Conservation (phyloP, 495 filamentous ascomycete genomes). For the Annulohypoxylon moriforme region DNA sequence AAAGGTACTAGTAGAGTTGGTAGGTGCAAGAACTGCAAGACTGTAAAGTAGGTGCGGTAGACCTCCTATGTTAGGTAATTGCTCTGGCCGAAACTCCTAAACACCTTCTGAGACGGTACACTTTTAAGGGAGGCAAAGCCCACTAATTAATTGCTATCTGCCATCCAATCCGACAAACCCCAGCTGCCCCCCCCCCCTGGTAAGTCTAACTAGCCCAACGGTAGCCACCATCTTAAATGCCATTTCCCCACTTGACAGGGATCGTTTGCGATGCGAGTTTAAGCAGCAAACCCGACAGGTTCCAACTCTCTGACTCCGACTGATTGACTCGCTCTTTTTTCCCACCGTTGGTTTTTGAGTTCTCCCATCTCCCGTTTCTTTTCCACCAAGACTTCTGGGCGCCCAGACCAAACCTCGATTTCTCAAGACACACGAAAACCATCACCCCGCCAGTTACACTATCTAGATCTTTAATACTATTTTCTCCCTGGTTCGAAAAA, state of each 20-base stretch:
- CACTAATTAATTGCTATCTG: slow-evolving; percentile 32
- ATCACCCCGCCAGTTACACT: slow-evolving; percentile 11
- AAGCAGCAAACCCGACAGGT: slow-evolving; percentile 10
- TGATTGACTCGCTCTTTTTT: slow-evolving; percentile 17
- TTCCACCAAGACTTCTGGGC: slow-evolving; percentile 47
- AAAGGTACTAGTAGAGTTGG: no score
- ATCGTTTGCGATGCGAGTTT: slow-evolving; percentile 23
- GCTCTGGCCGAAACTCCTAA: slow-evolving; percentile 21
- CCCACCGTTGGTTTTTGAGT: slow-evolving; percentile 36
- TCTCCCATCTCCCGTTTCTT: slow-evolving; percentile 43
- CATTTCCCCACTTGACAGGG: slow-evolving; percentile 38
- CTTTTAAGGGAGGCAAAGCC: slow-evolving; percentile 22
- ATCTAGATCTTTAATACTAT: slow-evolving; percentile 16
- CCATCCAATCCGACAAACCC: slow-evolving; percentile 1
- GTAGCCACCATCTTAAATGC: slow-evolving; percentile 17
- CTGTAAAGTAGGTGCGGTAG: neutral
- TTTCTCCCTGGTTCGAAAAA: neutral
- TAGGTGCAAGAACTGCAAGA: no score
- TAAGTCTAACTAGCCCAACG: slow-evolving; percentile 3
- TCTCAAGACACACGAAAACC: slow-evolving; percentile 23
- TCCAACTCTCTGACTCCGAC: neutral
- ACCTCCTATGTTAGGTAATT: slow-evolving; percentile 13
- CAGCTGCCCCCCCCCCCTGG: slow-evolving; percentile 2
- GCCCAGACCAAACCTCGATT: slow-evolving; percentile 45
- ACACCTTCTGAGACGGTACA: slow-evolving; percentile 41